Base-by-base conservation (phyloP, 306 rosid genomes). In the Macrotyloma uniflorum region DNA sequence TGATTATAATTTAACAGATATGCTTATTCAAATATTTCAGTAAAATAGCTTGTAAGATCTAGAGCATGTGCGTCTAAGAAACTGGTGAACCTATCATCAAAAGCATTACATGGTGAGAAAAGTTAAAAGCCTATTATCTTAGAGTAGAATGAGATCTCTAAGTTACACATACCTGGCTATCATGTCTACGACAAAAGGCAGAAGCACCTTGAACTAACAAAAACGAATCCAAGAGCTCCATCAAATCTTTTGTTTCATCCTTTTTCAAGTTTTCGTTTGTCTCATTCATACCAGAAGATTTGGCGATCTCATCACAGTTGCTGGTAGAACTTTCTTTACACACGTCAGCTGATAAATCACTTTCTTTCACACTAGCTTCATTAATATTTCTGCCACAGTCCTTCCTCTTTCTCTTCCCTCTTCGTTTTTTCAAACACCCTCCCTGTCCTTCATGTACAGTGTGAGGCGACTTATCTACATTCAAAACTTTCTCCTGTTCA, bases 341-440 rank as follows among this genome's bases (percentile, higher is more conserved):
- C 40, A 72, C 83, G 46, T 80, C 85, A 23, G 50, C 70, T 38
- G 91, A 81, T 66, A 84, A 51, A 22, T 83, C 83, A 78, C 87
- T 88, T 62, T 89, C 98, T 77, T 81, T 90, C 55, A 68, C 85
- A 54, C 88, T 84, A 15, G 66, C 78, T 72, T 89, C 90, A 73
- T 81, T 83, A 4, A 74, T 70, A 73, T 70, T 83, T 73, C 54
- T 67, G 57, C 79, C 74, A 58, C 90, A 89, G 53, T 84, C 88
- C 84, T 88, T 91, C 80, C 95, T 91, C 89, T 91, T 93, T 77
- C 98, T 87, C 83, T 75, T 86, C 69, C 97, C 95, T 79, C 95
- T 87, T 57, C 83, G 81, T 77, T 83, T 89, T 83, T 74, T 88
- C 19, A 83, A 32, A 58, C 79, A 79, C 23, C 79, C 84, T 61